These are phyloP conservation scores for Wickerhamomyces sp. DNA, from an alignment of 1,139 yeast genomes.

Conservation along the genomic window DNA sequence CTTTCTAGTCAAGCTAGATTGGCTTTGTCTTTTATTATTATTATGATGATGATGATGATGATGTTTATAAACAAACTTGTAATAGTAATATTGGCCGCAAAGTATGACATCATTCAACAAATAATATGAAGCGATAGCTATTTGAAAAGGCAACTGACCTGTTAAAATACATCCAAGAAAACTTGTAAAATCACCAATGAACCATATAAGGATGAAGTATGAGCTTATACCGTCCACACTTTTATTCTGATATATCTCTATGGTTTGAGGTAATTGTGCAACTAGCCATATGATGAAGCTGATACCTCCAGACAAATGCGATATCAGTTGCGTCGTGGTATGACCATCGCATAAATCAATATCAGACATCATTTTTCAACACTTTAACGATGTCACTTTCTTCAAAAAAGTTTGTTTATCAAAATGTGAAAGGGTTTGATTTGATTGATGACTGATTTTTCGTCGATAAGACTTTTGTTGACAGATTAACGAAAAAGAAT, in stretches of 20 bases:
- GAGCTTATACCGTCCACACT: slow-evolving; percentile 87
- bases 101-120: slow-evolving; percentile 66
- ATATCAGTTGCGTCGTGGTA: slow-evolving; percentile 18
- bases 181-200: slow-evolving; percentile 79
- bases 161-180: slow-evolving; percentile 78
- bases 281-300: slow-evolving; percentile 71
- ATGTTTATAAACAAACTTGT: slow-evolving; percentile 38
- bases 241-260: slow-evolving; percentile 66
- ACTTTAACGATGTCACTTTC: background rate
- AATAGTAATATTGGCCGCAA: slow-evolving; percentile 75
- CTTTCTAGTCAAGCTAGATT: slow-evolving; percentile 4
- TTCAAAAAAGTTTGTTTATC: background rate
- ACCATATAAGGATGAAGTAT: slow-evolving; percentile 73
- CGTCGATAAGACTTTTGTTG: background rate
- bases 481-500: background rate
- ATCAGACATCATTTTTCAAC: background rate
- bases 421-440: background rate
- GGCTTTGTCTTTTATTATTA: slow-evolving; percentile 28
- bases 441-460: background rate
- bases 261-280: slow-evolving; percentile 85
- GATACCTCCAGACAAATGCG: slow-evolving; percentile 40
- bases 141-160: slow-evolving; percentile 71
- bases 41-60: slow-evolving; percentile 34
- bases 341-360: slow-evolving; percentile 9
- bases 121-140: slow-evolving; percentile 70